Evolutionary conservation across 768 basidiomycete species (phyloP).

Genomic region (Leccinum incarnatum): DNA sequence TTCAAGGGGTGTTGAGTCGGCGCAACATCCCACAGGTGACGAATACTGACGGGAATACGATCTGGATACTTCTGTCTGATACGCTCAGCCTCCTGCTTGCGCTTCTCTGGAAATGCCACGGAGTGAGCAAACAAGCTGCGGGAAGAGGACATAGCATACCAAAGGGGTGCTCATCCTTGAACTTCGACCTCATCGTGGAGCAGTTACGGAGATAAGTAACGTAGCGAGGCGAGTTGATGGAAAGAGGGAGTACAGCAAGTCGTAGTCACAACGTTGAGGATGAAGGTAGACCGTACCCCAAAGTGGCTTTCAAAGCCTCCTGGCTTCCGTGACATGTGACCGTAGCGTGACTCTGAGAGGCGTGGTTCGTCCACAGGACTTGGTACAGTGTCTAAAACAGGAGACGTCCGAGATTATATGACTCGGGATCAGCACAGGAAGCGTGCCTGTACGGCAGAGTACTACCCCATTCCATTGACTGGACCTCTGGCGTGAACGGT

Average conservation of each 20-base stretch:
- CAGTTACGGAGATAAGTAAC: slow-evolving; percentile 2
- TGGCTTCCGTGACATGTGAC: slow-evolving; percentile 34
- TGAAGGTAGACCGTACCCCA: slow-evolving; percentile 21
- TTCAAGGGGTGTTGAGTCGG: slow-evolving; percentile 6
- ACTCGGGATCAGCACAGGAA: background rate
- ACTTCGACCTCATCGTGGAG: slow-evolving; percentile 81
- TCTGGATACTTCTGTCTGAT: slow-evolving; percentile 99
- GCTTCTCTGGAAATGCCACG: slow-evolving; percentile 70
- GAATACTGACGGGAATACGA: slow-evolving; percentile 82
- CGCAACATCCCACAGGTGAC: background rate
- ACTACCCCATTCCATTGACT: background rate
- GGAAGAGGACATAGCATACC: slow-evolving; percentile 48
- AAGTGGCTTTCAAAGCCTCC: slow-evolving; percentile 31
- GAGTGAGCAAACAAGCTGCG: slow-evolving; percentile 34
- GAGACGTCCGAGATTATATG: background rate
- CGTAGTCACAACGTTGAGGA: slow-evolving; percentile 28
- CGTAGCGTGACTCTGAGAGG: slow-evolving; percentile 23
- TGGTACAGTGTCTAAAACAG: slow-evolving; percentile 8
- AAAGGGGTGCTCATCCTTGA: slow-evolving; percentile 99
- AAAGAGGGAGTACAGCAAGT: slow-evolving; percentile 12
- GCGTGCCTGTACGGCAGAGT: slow-evolving; percentile 6
- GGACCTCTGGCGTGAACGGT: background rate
- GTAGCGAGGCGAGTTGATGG: slow-evolving; percentile 5
- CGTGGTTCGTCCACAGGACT: slow-evolving; percentile 16
- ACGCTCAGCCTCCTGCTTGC: slow-evolving; percentile 98